These are phyloP conservation scores for Saturnispora halmiae DNA, from an alignment of 805 yeast genomes.

Conservation along the genomic window DNA sequence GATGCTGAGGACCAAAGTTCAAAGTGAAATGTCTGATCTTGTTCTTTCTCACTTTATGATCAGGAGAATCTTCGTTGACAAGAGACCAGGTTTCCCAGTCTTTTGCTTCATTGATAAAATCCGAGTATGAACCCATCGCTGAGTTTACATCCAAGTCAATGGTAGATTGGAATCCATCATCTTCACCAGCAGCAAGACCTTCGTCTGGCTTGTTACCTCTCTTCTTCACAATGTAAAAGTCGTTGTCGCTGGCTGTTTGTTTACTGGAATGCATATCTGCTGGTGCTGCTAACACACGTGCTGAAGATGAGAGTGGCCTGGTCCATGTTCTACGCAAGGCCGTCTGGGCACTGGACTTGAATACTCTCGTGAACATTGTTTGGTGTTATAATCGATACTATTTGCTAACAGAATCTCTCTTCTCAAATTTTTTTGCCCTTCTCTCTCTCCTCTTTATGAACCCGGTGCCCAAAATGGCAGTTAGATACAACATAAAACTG, in stretches of 20 bases:
- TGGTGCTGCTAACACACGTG: slow-evolving; percentile 9
- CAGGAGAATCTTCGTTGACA: slow-evolving; percentile 30
- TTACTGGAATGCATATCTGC: slow-evolving; percentile 17
- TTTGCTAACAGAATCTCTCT: too few relatives aligned
- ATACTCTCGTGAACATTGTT: slow-evolving; percentile 13
- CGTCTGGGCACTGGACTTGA: slow-evolving; percentile 8
- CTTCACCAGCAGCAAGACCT: slow-evolving; percentile 12
- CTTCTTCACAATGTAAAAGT: slow-evolving; percentile 24
- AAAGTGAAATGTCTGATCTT: slow-evolving; percentile 81
- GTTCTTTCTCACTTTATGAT: slow-evolving; percentile 29
- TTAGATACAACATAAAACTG: too few relatives aligned
- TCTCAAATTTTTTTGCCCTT: too few relatives aligned
- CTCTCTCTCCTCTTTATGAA: too few relatives aligned
- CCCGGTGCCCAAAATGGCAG: too few relatives aligned
- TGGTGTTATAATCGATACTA: too few relatives aligned
- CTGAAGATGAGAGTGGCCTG: slow-evolving; percentile 6
- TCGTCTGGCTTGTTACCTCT: slow-evolving; percentile 26
- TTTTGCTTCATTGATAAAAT: slow-evolving; percentile 27
- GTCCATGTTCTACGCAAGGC: slow-evolving; percentile 6
- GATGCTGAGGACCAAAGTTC: slow-evolving; percentile 91
- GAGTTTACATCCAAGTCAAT: slow-evolving; percentile 29
- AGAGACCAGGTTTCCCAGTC: slow-evolving; percentile 31
- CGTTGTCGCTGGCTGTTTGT: slow-evolving; percentile 25
- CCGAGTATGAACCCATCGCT: slow-evolving; percentile 34
- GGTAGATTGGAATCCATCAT: slow-evolving; percentile 22